Conservation (phyloP, 441 rosid genomes). For the Populus tomentosa region DNA sequence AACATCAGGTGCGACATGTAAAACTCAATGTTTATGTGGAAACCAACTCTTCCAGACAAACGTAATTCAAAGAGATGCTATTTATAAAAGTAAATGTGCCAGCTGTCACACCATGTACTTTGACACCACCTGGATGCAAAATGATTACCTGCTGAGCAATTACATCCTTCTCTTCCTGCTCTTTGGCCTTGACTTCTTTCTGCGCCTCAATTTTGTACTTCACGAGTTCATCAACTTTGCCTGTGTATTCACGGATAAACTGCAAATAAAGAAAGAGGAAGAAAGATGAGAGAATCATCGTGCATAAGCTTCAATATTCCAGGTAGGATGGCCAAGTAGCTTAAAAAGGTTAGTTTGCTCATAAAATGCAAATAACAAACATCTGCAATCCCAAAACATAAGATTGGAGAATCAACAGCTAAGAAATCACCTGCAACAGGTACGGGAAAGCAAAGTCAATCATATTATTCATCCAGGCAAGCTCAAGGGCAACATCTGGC, state of each 20-base stretch:
- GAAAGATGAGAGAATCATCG: neutral
- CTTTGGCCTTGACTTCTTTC: slow-evolving; percentile 75
- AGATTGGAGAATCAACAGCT: neutral
- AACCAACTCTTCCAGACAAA: neutral
- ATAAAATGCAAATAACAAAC: neutral
- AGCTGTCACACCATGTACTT: neutral
- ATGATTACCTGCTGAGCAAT: slow-evolving; percentile 83
- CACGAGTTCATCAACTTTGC: slow-evolving; percentile 93
- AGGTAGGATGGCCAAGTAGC: neutral
- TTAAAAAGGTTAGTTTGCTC: neutral
- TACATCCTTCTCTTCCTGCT: slow-evolving; percentile 90
- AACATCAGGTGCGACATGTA: neutral
- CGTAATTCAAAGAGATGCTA: neutral
- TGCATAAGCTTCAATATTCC: neutral
- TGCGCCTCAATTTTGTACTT: slow-evolving; percentile 81
- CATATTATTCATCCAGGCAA: slow-evolving; percentile 94
- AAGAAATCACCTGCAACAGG: slow-evolving; percentile 63
- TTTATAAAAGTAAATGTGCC: neutral
- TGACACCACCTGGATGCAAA: neutral
- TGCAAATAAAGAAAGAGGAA: slow-evolving; percentile 22
- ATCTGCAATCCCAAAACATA: neutral
- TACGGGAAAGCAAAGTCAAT: slow-evolving; percentile 97
- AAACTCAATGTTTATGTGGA: neutral
- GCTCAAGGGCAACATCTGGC: slow-evolving; percentile 85
- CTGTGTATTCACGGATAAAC: slow-evolving; percentile 92